These are phyloP conservation scores for Blastobotrys buckinghamii DNA, from an alignment of 1,139 yeast genomes.

Conservation along the genomic window DNA sequence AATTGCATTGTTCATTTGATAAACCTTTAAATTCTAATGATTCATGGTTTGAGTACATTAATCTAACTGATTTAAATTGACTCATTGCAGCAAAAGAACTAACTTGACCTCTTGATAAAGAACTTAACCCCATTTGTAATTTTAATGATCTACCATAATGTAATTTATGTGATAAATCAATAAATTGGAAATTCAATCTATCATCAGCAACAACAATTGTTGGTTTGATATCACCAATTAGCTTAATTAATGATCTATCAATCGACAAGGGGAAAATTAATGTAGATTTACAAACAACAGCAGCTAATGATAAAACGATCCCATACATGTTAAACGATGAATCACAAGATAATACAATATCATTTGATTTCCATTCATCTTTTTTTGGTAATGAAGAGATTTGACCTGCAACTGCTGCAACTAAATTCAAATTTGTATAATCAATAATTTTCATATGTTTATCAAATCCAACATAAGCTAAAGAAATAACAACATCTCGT, in stretches of 20 bases:
- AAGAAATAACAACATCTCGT: slow-evolving; percentile 8
- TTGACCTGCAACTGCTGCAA: slow-evolving; percentile 34
- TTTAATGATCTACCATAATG: slow-evolving; percentile 6
- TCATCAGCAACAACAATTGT: slow-evolving; percentile 29
- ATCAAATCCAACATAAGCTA: slow-evolving; percentile 7
- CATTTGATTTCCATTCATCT: slow-evolving; percentile 28
- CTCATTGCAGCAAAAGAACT: slow-evolving; percentile 21
- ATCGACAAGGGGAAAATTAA: slow-evolving; percentile 24
- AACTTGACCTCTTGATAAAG: slow-evolving; percentile 27
- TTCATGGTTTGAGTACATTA: slow-evolving; percentile 25
- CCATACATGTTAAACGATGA: slow-evolving; percentile 26
- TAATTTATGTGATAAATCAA: background rate
- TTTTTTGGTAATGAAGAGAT: slow-evolving; percentile 30
- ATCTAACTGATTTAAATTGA: slow-evolving; percentile 27
- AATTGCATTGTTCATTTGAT: slow-evolving; percentile 27
- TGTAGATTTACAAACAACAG: slow-evolving; percentile 27
- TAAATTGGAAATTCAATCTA: slow-evolving; percentile 16
- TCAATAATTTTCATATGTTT: slow-evolving; percentile 5
- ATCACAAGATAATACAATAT: slow-evolving; percentile 30
- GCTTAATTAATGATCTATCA: slow-evolving; percentile 14
- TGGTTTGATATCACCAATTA: slow-evolving; percentile 21
- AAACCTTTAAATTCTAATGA: slow-evolving; percentile 15
- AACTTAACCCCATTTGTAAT: slow-evolving; percentile 20
- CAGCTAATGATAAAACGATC: slow-evolving; percentile 29
- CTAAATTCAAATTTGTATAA: slow-evolving; percentile 25